Evolutionary conservation across 2,329 filamentous ascomycete genomes (phyloP), one percentile per base, ranked within the genome.

Genomic region (Anisogramma anomala): DNA sequence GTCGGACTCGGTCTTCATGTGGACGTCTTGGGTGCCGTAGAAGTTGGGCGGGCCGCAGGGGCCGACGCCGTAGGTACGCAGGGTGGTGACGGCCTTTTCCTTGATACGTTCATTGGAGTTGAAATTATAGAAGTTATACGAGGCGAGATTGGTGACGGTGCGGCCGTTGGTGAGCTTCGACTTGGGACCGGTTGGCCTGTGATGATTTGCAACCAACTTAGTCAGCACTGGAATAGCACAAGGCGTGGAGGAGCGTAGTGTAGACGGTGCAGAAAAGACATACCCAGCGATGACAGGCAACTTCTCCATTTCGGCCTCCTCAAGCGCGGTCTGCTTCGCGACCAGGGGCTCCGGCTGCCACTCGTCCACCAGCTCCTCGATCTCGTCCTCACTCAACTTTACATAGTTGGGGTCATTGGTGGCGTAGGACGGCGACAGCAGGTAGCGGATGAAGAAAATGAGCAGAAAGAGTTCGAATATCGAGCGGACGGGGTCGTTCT

Each of bases 81-180:
- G 74, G 0, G 88, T 93, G 60, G 89, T 82, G 48, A 98, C 87
- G 1, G 89, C 91, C 61, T 94, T 93, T 53, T 95, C 87, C 57
- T 94, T 94, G 54, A 98, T 79, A 26, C 80, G 75, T 48, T 96
- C 89, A 58, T 94, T 95, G 39, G 78, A 77, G 49, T 93, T 85
- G 61, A 98, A 87, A 66, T 98, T 96, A 70, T 94, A 96, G 63
- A 91, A 94, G 62, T 98, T 98, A 66, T 87, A 91, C 2, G 85
- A 93, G 27, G 86, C 89, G 49, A 98, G 79, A 58, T 98, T 98
- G 43, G 76, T 86, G 18, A 95, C 91, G 14, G 84, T 94, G 50
- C 85, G 82, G 53, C 91, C 91, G 60, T 81, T 94, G 35, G 79
- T 71, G 41, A 98, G 75, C 61, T 91, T 95, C 36, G 82, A 80